phyloP scores from a whole-genome alignment of 208 protist species.

The Kentomonas sorsogonicus region DNA sequence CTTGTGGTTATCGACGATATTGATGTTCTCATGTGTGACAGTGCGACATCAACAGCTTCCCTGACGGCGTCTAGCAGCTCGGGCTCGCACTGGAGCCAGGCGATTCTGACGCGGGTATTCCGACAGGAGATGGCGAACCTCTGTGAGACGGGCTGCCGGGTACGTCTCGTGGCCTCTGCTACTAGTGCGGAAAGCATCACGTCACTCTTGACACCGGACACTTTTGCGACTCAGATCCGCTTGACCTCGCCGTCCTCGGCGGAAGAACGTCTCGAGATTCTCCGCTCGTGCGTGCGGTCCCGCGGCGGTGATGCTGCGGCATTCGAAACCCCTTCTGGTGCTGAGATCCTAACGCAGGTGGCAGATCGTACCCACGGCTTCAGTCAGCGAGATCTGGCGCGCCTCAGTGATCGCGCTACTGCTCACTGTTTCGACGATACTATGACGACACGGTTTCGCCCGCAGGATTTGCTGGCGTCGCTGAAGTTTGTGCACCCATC shows the following conservation, averaged over 20 bases:
- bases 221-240: too few relatives aligned
- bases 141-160: too few relatives aligned
- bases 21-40: too few relatives aligned
- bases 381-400: slow-evolving; percentile 48
- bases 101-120: too few relatives aligned
- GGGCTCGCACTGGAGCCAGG: too few relatives aligned
- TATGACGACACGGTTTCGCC: slow-evolving; percentile 12
- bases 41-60: too few relatives aligned
- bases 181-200: too few relatives aligned
- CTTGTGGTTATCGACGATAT: slow-evolving; percentile 48
- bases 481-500: slow-evolving; percentile 36
- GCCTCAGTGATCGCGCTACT: slow-evolving; percentile 33
- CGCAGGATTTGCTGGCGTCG: slow-evolving; percentile 22
- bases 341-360: slow-evolving; percentile 21
- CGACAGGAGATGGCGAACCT: too few relatives aligned
- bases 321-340: slow-evolving; percentile 1
- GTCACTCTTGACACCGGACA: too few relatives aligned
- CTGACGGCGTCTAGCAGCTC: too few relatives aligned
- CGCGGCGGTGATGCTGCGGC: not conserved
- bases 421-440: slow-evolving; percentile 24
- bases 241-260: slow-evolving; percentile 16
- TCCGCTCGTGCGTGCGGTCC: slow-evolving; percentile 16
- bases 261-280: slow-evolving; percentile 20
- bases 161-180: too few relatives aligned
- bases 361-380: slow-evolving; percentile 46